Evolutionary conservation across 164 flowering plant species (phyloP).

Genomic region (Liriodendron chinense): DNA sequence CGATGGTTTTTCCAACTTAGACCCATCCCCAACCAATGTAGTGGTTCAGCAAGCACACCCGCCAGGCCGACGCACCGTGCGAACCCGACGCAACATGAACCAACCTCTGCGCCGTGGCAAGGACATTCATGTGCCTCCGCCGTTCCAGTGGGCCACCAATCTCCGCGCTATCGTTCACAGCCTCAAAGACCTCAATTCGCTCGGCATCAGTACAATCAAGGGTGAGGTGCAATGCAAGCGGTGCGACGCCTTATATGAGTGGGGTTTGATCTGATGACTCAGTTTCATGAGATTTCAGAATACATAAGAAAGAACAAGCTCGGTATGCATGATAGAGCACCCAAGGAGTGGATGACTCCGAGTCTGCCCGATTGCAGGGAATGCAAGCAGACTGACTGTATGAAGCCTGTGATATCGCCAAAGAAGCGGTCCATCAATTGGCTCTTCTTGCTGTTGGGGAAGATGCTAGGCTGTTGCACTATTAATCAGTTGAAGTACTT

Average conservation of each 20-base stretch:
- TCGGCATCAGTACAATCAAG: constrained; percentile 22
- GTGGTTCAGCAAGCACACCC: no score
- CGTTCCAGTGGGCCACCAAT: constrained; percentile 11
- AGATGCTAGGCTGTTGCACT: constrained; percentile 41
- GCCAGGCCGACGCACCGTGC: not conserved
- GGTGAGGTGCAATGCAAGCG: constrained; percentile 69
- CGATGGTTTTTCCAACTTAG: no score
- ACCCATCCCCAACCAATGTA: no score
- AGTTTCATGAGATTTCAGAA: constrained; percentile 29
- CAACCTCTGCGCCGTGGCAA: not conserved
- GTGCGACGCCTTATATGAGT: constrained; percentile 39
- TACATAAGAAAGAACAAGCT: constrained; percentile 20
- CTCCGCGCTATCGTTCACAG: not conserved
- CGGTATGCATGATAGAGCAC: constrained; percentile 52
- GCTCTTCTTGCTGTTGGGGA: constrained; percentile 45
- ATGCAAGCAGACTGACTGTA: constrained; percentile 41
- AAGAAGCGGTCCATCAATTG: constrained; percentile 52
- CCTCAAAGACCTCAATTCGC: constrained; percentile 16
- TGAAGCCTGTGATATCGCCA: constrained; percentile 39
- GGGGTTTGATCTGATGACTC: constrained; percentile 29
- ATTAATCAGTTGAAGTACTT: constrained; percentile 40
- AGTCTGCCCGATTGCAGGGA: constrained; percentile 30
- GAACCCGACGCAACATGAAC: not conserved
- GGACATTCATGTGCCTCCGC: not conserved
- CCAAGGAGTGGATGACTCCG: constrained; percentile 48